These are phyloP conservation scores for Linnemannia hyalina DNA, from an alignment of 192 early-diverging fungal species.

Conservation along the genomic window DNA sequence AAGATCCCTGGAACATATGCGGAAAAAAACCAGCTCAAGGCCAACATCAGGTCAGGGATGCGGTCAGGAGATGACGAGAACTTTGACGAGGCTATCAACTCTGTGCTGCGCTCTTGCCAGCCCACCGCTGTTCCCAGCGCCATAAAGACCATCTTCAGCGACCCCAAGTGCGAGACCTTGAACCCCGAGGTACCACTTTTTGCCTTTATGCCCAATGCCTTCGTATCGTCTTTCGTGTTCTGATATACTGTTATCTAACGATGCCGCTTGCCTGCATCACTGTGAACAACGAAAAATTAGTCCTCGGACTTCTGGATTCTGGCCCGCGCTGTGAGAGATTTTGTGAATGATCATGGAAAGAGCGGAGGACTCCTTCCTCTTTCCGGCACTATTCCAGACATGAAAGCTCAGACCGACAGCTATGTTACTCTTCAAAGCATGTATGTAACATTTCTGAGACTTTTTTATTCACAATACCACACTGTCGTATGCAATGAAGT, in stretches of 20 bases:
- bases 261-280: background rate
- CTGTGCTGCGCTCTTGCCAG: constrained; percentile 73
- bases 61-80: constrained; percentile 85
- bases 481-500: too few species aligned
- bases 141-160: constrained; percentile 68
- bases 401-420: constrained; percentile 95
- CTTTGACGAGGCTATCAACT: constrained; percentile 87
- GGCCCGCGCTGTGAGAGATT: constrained; percentile 81
- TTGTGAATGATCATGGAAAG: constrained; percentile 77
- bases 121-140: constrained; percentile 64
- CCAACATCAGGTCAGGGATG: constrained; percentile 67
- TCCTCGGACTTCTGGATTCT: constrained; percentile 90
- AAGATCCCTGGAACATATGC: constrained; percentile 68
- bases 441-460: constrained; percentile 55
- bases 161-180: constrained; percentile 64
- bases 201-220: background rate
- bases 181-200: constrained; percentile 62
- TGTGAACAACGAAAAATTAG: constrained; percentile 23
- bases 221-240: too few species aligned
- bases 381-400: constrained; percentile 92
- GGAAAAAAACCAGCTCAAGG: constrained; percentile 78
- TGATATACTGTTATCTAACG: background rate
- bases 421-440: constrained; percentile 89
- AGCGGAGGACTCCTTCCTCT: constrained; percentile 81
- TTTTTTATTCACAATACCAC: background rate